Evolutionary conservation across 345 rosid genomes (phyloP), one percentile per base, ranked within the genome.

Genomic region (Eucalyptus globulus): DNA sequence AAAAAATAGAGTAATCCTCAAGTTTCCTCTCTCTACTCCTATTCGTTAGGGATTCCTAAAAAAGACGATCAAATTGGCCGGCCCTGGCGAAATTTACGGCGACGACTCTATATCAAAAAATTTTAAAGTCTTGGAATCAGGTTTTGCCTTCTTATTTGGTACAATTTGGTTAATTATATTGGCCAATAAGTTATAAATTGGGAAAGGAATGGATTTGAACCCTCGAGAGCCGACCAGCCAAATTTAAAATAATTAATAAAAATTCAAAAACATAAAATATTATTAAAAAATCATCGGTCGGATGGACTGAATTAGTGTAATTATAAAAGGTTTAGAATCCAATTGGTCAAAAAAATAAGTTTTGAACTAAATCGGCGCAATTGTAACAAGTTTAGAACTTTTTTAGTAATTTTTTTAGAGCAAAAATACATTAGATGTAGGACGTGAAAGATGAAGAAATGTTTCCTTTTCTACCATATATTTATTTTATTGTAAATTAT

Each of bases 321-420:
- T 21, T 54, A 22, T 24, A 22, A 54, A 54, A 14, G 27, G 8
- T 60, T 60, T 60, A 60, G 4, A 12, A 60, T 13, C 3, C 1
- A 12, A 60, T 60, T 60, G 0, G 15, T 13, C 2, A 60, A 60
- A 60, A 26, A 5, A 60, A 60, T 11, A 60, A 27, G 15, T 56
- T 56, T 56, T 22, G 0, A 26, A 12, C 1, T 3, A 29, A 60
- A 27, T 60, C 1, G 16, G 8, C 2, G 7, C 4, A 60, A 12
- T 5, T 58, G 7, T 27, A 27, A 12, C 7, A 27, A 4, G 4
- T 60, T 60, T 11, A 27, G 2, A 11, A 60, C 7, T 60, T 27
- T 58, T 6, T 27, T 60, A 13, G 10, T 27, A 60, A 60, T 60
- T 60, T 27, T 60, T 27, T 2, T 56, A 24, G 6, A 56, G 62